These are phyloP conservation scores for Penicillium verhagenii DNA, from an alignment of 495 filamentous ascomycete species.

Conservation along the genomic window DNA sequence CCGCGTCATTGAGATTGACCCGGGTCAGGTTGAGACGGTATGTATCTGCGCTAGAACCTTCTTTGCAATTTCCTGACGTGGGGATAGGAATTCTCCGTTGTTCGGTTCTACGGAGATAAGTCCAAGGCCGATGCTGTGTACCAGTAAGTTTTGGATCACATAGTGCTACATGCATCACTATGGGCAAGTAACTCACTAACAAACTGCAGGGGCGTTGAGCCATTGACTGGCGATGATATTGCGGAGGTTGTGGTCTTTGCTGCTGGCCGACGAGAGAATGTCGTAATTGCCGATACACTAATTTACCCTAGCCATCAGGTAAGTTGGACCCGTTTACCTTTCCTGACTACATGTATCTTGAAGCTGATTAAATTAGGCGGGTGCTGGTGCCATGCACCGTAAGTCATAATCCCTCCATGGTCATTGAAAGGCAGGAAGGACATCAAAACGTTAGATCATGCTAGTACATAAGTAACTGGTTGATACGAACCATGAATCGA, in stretches of 20 bases:
- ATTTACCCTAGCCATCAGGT: constrained; percentile 93
- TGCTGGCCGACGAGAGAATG: constrained; percentile 86
- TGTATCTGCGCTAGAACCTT: not conserved
- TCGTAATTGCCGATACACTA: constrained; percentile 89
- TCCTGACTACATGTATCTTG: not conserved
- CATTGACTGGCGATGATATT: constrained; percentile 93
- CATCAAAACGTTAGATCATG: not conserved
- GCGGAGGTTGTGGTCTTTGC: constrained; percentile 93
- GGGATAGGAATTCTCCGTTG: constrained; percentile 81
- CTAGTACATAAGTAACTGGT: not conserved
- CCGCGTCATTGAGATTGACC: constrained; percentile 88
- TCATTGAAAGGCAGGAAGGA: no score
- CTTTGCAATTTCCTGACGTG: constrained; percentile 2
- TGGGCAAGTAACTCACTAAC: not conserved
- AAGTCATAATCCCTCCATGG: constrained; percentile 11
- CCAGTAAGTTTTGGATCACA: constrained; percentile 56
- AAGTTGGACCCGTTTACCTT: constrained; percentile 14
- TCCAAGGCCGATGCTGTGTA: constrained; percentile 94
- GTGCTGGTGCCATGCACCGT: constrained; percentile 28
- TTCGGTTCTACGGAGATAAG: constrained; percentile 92
- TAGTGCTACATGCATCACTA: not conserved
- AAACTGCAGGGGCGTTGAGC: constrained; percentile 70
- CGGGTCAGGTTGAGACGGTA: constrained; percentile 94
- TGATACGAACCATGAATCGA: not conserved
- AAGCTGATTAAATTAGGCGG: constrained; percentile 16